These are phyloP conservation scores for Atractiella rhizophila DNA, from an alignment of 768 basidiomycete genomes.

Conservation along the genomic window DNA sequence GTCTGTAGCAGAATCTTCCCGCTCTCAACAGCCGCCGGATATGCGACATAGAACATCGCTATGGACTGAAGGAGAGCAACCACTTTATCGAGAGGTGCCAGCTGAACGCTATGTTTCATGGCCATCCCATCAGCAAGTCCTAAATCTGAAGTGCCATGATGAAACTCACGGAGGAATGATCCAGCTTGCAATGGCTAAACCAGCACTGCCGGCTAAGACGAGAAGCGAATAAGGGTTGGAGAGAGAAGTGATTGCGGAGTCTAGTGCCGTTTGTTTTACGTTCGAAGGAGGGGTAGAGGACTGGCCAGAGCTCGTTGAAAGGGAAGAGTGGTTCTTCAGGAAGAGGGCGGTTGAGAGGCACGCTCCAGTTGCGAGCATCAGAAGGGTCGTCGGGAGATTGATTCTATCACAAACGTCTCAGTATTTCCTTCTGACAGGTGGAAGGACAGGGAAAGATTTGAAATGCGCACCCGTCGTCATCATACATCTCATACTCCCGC, in stretches of 20 bases:
- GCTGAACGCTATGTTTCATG: slow-evolving; percentile 11
- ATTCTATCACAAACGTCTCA: background rate
- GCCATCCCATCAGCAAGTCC: background rate
- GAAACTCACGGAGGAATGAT: slow-evolving; percentile 35
- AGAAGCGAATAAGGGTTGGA: slow-evolving; percentile 51
- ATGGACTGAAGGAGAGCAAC: slow-evolving; percentile 51
- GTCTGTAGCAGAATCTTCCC: slow-evolving; percentile 77
- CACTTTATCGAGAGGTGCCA: slow-evolving; percentile 44
- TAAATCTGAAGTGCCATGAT: background rate
- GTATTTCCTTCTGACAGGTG: background rate
- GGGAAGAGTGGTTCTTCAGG: slow-evolving; percentile 5
- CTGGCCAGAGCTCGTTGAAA: background rate
- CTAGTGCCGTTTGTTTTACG: no score
- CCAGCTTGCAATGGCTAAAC: slow-evolving; percentile 32
- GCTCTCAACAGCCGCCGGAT: slow-evolving; percentile 54
- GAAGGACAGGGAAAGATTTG: background rate
- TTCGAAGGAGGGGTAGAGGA: no score
- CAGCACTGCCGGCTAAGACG: slow-evolving; percentile 34
- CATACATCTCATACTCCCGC: background rate
- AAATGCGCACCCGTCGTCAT: slow-evolving; percentile 2
- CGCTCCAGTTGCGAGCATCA: background rate
- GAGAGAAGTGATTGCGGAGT: slow-evolving; percentile 16
- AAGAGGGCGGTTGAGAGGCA: slow-evolving; percentile 4
- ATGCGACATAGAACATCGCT: slow-evolving; percentile 58
- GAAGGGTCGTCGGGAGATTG: slow-evolving; percentile 5